Percentiles rank a stretch among this genome's conserved stretches.
phyloP scores from a whole-genome alignment of 345 rosid genomes.

The Gossypium raimondii region DNA sequence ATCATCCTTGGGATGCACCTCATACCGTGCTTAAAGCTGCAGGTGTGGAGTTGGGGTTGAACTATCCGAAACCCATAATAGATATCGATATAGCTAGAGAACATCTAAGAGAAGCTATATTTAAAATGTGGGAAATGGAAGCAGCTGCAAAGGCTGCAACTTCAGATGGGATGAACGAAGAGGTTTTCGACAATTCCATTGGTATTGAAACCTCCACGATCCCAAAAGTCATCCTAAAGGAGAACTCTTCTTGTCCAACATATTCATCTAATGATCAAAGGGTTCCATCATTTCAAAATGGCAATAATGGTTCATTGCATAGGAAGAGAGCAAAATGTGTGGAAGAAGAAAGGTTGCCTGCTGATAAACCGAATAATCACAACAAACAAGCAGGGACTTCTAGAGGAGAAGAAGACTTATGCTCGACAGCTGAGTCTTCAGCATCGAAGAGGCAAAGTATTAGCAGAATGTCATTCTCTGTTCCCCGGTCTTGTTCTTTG shows the following conservation, averaged over 20 bases:
- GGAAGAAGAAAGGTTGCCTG: conserved; percentile 27
- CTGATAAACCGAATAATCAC: conserved; percentile 13
- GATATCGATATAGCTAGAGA: conserved; percentile 46
- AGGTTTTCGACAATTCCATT: conserved; percentile 60
- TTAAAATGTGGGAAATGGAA: conserved; percentile 76
- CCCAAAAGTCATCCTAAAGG: conserved; percentile 41
- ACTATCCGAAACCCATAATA: conserved; percentile 48
- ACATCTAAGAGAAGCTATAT: conserved; percentile 56
- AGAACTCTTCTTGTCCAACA: conserved; percentile 38
- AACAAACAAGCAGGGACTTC: conserved; percentile 27
- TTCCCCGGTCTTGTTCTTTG: conserved; percentile 51
- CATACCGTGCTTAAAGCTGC: conserved; percentile 55
- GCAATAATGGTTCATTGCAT: conserved; percentile 21
- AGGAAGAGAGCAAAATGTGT: conserved; percentile 53
- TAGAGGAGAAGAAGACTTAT: conserved; percentile 43
- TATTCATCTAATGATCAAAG: conserved; percentile 69
- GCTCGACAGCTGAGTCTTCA: conserved; percentile 80
- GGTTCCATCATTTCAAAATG: conserved; percentile 52
- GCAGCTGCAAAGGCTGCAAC: conserved; percentile 45
- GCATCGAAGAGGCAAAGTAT: conserved; percentile 42
- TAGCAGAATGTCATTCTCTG: conserved; percentile 50
- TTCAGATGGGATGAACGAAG: conserved; percentile 47
- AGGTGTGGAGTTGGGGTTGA: conserved; percentile 35
- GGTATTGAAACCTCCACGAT: conserved; percentile 29
- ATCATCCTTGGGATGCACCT: conserved; percentile 95